Percentiles rank a stretch among this genome's conserved stretches.
phyloP scores from a whole-genome alignment of 2,329 filamentous ascomycete genomes.

The Monilinia laxa region DNA sequence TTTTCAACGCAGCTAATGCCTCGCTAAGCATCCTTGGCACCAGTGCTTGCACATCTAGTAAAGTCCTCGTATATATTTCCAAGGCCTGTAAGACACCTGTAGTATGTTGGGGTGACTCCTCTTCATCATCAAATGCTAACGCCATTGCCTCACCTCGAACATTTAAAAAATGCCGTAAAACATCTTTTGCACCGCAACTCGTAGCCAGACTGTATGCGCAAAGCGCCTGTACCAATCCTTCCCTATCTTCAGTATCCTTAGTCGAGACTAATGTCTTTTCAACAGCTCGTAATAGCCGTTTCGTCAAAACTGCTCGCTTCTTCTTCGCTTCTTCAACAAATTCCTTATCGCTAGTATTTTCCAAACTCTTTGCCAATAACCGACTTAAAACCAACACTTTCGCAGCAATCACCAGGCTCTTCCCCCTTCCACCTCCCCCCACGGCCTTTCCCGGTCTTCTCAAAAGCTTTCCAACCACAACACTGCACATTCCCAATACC shows the following conservation, averaged over 20 bases:
- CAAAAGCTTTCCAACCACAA: conserved; percentile 52
- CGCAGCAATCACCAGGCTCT: conserved; percentile 57
- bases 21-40: conserved; percentile 72
- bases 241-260: conserved; percentile 47
- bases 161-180: conserved; percentile 74
- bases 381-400: conserved; percentile 76
- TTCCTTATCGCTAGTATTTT: conserved; percentile 46
- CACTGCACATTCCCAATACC: conserved; percentile 53
- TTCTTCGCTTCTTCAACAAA: conserved; percentile 60
- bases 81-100: conserved; percentile 61
- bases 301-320: conserved; percentile 60
- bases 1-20: conserved; percentile 67
- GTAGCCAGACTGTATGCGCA: conserved; percentile 81
- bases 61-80: conserved; percentile 71
- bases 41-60: conserved; percentile 73
- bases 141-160: conserved; percentile 69
- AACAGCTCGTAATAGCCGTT: conserved; percentile 64
- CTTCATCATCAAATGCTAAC: conserved; percentile 54
- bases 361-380: conserved; percentile 71
- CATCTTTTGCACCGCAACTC: conserved; percentile 76
- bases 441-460: conserved; percentile 40
- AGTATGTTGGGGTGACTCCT: conserved; percentile 46
- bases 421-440: conserved; percentile 26
- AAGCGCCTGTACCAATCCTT: conserved; percentile 66
- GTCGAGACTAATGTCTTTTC: conserved; percentile 67